Conservation (phyloP, 2,329 filamentous ascomycete genomes). For the Pseudogymnoascus sp. region DNA sequence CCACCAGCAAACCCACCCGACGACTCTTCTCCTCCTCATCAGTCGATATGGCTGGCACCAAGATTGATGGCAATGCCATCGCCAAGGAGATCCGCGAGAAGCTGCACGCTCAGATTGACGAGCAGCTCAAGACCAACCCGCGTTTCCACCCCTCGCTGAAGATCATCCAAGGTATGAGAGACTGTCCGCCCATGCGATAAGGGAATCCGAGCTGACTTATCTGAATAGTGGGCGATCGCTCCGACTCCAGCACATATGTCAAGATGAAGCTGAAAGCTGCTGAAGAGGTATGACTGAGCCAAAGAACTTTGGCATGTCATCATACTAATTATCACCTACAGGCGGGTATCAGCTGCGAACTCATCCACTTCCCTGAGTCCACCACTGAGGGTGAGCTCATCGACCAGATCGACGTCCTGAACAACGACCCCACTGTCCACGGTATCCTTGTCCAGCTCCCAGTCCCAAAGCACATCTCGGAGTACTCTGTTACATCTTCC, state of each 20-base stretch:
- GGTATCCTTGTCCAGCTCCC: constrained; percentile 93
- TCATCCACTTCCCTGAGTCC: constrained; percentile 74
- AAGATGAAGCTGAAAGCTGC: constrained; percentile 99
- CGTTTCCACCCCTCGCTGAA: constrained; percentile 84
- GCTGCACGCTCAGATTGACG: constrained; percentile 70
- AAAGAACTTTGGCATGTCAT: constrained; percentile 13
- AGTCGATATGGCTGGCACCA: constrained; percentile 71
- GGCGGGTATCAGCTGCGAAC: constrained; percentile 83
- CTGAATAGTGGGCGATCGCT: constrained; percentile 72
- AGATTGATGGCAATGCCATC: constrained; percentile 94
- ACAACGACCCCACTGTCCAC: constrained; percentile 79
- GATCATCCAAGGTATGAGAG: constrained; percentile 77
- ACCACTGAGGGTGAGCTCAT: constrained; percentile 81
- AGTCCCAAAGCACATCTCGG: constrained; percentile 79
- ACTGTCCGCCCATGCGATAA: constrained; percentile 15
- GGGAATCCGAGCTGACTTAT: constrained; percentile 12
- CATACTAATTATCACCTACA: constrained; percentile 32
- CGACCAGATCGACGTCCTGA: constrained; percentile 70
- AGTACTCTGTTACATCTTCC: constrained; percentile 82
- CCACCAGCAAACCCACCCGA: neutral
- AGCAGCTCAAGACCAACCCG: constrained; percentile 75
- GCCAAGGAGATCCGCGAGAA: constrained; percentile 83
- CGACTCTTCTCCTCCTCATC: constrained; percentile 44
- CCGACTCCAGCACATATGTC: constrained; percentile 98
- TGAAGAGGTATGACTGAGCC: constrained; percentile 56